Evolutionary conservation across 1,284 basidiomycete species (phyloP), one percentile per base, ranked within the genome.

Genomic region (Microbotryomycetes sp.): DNA sequence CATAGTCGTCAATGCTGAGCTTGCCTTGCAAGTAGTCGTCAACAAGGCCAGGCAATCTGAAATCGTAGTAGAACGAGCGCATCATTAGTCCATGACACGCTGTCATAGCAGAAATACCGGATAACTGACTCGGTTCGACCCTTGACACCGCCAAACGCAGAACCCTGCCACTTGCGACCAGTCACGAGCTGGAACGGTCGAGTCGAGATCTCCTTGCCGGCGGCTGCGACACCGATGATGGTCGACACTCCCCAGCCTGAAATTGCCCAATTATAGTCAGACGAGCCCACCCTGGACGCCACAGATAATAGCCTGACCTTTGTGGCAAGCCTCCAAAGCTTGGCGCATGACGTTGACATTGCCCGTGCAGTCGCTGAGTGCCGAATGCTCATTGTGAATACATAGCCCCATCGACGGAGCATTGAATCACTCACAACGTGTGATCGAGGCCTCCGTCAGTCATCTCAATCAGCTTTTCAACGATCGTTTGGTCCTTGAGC

Each of bases 381-480:
- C 30, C 35, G 28, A 16, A 57, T 16, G 46, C 23, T 45, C 45
- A 50, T 24, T 18, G 18, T 41, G 18, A 18, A 41, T 9, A 41
- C 9, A 18, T 41, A 18, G 35, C 9, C 11, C 35, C 18, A 11
- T 9, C 35, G 18, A 41, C 9, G 27, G 2, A 21, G 7, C 2
- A 1, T 24, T 23, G 27, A 5, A 6, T 3, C 23, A 60, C 70
- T 23, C 54, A 73, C 72, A 92, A 98, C 5, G 96, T 98, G 76
- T 87, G 97, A 78, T 99, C 96, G 45, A 97, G 81, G 29, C 96
- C 96, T 45, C 96, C 96, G 73, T 98, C 96, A 23, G 93, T 98
- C 70, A 92, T 83, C 72, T 94, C 89, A 60, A 97, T 80, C 29
- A 99, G 82, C 73, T 91, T 77, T 63, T 97, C 91, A 69, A 94